Evolutionary conservation across 176 grass and related monocot species (phyloP), one percentile per base, ranked within the genome.

Genomic region (Paspalum notatum): DNA sequence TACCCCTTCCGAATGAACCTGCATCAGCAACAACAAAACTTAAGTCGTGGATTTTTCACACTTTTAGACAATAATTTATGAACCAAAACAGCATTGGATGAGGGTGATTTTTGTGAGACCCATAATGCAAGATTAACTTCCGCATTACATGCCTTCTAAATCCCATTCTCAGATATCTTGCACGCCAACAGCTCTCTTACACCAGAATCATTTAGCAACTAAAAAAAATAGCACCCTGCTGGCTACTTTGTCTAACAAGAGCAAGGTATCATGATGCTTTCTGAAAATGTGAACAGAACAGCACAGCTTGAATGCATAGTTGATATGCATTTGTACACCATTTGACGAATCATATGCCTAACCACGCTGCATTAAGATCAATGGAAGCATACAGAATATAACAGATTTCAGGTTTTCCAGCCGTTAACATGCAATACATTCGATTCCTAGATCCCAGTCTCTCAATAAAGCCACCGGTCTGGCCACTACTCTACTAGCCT

Each of bases 1-100:
- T 89, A 26, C 96, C 90, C 45, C 82, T 87, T 27, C 89, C 90
- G 79, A 98, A 98, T 66, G 80, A 26, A 84, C 95, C 95, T 98
- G 82, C 70, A 49, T 21, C 26, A 72, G 68, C 88, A 85, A 41
- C 13, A 6, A 5, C 48, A 21, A 21, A 58, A 58, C 13, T 24
- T 57, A 50, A 76, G 12, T 8, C 5, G 41, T 6, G 21, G 50
- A 55, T 13, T 48, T 55, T 55, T 27, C 0, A 12, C 52, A 66
- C 41, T 12, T 22, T 26, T 41, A 51, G 9, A 55, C 15, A 0
- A 60, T 9, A 42, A 9, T 37, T 8, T 10, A 21, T 17, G 41
- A 71, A 43, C 32, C 9, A 1, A n/a, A 65, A 57, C n/a, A 81
- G 20, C 64, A 42, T 32, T 0, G 5, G 16, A 12, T 0, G 17